Evolutionary conservation across 1,284 basidiomycete species (phyloP).

Genomic region (Hemileia vastatrix): DNA sequence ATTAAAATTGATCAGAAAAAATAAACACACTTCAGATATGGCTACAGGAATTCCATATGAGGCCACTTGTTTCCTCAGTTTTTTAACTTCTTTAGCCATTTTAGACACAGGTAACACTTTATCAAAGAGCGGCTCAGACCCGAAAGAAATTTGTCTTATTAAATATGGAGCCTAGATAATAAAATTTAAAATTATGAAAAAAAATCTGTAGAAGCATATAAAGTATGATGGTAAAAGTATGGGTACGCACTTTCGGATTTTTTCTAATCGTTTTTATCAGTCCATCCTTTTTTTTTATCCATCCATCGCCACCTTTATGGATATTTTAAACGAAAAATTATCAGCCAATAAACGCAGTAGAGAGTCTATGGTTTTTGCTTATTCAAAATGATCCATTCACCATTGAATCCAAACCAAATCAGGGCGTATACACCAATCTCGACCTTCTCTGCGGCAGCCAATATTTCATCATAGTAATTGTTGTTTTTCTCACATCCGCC

Average conservation of each 20-base stretch:
- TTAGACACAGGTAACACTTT: constrained; percentile 50
- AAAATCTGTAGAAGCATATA: not conserved
- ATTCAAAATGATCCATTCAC: not conserved
- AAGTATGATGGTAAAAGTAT: not conserved
- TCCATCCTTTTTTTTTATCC: constrained; percentile 52
- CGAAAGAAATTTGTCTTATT: constrained; percentile 59
- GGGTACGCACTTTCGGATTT: constrained; percentile 47
- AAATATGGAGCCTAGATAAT: constrained; percentile 54
- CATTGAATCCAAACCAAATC: constrained; percentile 57
- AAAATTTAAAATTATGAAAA: not conserved
- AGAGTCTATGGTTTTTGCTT: not conserved
- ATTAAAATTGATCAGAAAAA: not conserved
- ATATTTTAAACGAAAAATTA: not conserved
- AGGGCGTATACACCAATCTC: constrained; percentile 62
- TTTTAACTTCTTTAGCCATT: constrained; percentile 54
- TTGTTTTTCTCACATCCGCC: constrained; percentile 55
- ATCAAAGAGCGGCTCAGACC: constrained; percentile 63
- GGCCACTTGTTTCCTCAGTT: constrained; percentile 46
- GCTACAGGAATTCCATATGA: not conserved
- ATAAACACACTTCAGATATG: not conserved
- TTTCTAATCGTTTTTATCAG: constrained; percentile 53
- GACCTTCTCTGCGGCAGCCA: constrained; percentile 61
- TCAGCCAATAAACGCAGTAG: not conserved
- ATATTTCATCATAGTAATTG: constrained; percentile 50
- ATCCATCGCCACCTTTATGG: constrained; percentile 46